Evolutionary conservation across 371 early-diverging fungal genomes (phyloP), one percentile per base, ranked within the genome.

Genomic region (Mucor ambiguus): DNA sequence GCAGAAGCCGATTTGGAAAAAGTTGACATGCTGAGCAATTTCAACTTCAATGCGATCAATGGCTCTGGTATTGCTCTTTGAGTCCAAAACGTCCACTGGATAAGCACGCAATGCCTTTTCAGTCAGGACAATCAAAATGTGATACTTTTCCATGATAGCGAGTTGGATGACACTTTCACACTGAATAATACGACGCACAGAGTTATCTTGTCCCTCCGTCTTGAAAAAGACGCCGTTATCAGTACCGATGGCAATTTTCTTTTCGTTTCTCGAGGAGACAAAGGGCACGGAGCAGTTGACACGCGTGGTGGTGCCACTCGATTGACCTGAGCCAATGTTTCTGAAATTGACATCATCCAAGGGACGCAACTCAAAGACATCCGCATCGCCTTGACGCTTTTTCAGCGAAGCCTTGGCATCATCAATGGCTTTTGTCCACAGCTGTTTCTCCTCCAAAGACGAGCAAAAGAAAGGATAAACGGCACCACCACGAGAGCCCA

Each of bases 391-490:
- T 48, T 87, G 81, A 46, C 76, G 68, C 28, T 73, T 76, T 33
- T 72, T 71, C 33, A 78, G 57, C 4, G 78, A 69, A 35, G 85
- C 83, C 60, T 88, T 87, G 68, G 93, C 93, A 67, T 92, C 89
- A 66, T 90, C 89, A 63, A 96, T 93, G 49, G 90, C 89, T 63
- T 93, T 91, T 38, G 88, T 77, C 96, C 97, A 96, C 55, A 89
- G 77, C 60, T 86, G 84, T 32, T 92, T 87, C 63, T 93, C 95
- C 1, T 92, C 90, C n/a, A 82, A 72, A n/a, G 89, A 88, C 11
- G 81, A 80, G 12, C 77, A 78, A 59, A 71, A 80, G 49, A 80
- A 80, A 22, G 71, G 72, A 57, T 80, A 80, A 11, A 75, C 30
- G n/a, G 68, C 63, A 35, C 77, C 79, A 28, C 82, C 77, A 3